Evolutionary conservation across 208 protist genomes (phyloP), one percentile per base, ranked within the genome.

Genomic region (Trypanosoma boissoni): DNA sequence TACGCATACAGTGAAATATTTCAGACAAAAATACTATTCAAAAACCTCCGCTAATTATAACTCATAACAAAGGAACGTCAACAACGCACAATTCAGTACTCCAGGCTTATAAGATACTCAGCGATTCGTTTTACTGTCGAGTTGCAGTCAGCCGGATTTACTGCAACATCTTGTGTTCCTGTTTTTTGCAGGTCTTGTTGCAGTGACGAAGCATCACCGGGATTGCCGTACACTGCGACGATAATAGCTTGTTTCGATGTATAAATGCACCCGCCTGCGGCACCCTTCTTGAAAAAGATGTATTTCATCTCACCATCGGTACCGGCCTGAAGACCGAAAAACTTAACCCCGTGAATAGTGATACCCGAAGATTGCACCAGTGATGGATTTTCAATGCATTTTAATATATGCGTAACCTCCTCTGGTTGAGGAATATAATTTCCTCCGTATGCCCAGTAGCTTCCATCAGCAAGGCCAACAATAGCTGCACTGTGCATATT

Each of bases 201-300:
- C 12, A 91, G 68, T 10, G 75, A 76, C 12, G 80, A 89, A 9
- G 75, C 56, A 37, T 78, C 74, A 46, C 53, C 70, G 16, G 82
- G 83, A 68, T 94, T 86, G 16, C 88, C 88, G 55, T 94, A 94
- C 2, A 94, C 80, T 20, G 74, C 88, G 32, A 91, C 67, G 37
- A 94, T 89, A 57, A 87, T 80, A 3, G 82, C 61, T 55, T 91
- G 81, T 68, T 92, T 92, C 7, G 88, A 86, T 9, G 84, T 91
- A 66, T 86, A 91, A 55, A 94, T 78, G 55, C 84, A 94, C 1
- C 84, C 88, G 23, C 88, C 88, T 41, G 84, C 85, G 2, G 74
- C 79, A 46, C 88, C 88, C 58, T 92, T 91, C 73, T 94, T 94
- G 58, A 91, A 91, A 60, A 92, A 88, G 63, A 94, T 81, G 75